Base-by-base conservation (phyloP, 768 basidiomycete species). In the Collybia sordida region DNA sequence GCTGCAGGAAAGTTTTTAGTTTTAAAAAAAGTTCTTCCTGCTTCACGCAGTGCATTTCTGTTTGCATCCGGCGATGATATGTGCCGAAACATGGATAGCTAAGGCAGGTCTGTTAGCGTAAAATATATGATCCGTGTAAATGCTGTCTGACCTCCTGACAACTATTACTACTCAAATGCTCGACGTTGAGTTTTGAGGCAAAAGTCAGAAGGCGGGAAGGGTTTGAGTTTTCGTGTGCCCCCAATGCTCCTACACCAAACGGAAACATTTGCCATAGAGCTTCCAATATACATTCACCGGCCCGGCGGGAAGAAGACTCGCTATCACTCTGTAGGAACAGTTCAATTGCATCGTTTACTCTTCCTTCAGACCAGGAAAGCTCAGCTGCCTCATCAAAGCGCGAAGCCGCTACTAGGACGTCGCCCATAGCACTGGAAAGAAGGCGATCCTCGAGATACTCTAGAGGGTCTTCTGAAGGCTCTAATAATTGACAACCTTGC, bases 401-500 rank as follows among this genome's bases (percentile, higher is more conserved):
- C 11, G 71, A 74, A 9, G 73, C 65, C 3, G 64, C 61, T 21
- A 71, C 67, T 8, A 84, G 66, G 12, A 86, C 54, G 0, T 63
- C 59, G 0, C 77, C 75, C 5, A 69, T 78, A 4, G 79, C 75
- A 9, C 69, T 50, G 53, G 81, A 77, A 4, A 88, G 63, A 25
- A 75, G 75, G 37, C 73, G 72, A 3, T 79, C 72, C 45, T 84
- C 76, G 15, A 82, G 67, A 49, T 81, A 88, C 27, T 77, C 74
- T 15, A 84, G 55, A 14, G 71, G 71, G 12, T 83, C 79, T 18
- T 87, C 78, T 0, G 71, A 63, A 0, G 73, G 67, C 0, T 66
- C 50, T 50, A 88, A 88, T 3, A 88, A 59, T 5, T 62, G 52
- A 49, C 65, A 49, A n/a, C 73, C 74, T 60, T 77, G 66, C 17